Evolutionary conservation across 805 yeast species (phyloP).

Genomic region (Saturnispora saitoi): DNA sequence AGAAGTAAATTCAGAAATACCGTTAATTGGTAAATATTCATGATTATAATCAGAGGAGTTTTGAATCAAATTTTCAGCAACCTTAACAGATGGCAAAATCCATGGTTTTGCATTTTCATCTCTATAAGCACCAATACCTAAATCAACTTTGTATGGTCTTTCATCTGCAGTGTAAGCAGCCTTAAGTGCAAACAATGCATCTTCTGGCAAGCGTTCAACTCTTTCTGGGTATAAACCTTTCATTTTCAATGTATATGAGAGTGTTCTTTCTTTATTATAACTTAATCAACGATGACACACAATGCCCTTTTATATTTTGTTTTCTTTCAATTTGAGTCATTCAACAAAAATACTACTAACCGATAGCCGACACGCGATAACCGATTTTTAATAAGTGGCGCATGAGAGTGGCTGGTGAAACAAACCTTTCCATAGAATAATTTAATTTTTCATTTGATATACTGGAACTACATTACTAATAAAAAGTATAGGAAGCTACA

Average conservation of each 20-base stretch:
- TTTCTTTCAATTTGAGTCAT: no score
- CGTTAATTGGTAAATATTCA: constrained; percentile 81
- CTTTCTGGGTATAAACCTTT: constrained; percentile 26
- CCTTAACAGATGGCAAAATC: constrained; percentile 70
- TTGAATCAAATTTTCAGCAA: constrained; percentile 61
- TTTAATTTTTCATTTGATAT: no score
- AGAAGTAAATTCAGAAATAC: constrained; percentile 55
- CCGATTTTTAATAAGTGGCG: no score
- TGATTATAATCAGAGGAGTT: constrained; percentile 61
- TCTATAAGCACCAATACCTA: constrained; percentile 92
- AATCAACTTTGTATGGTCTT: constrained; percentile 64
- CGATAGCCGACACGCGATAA: background rate
- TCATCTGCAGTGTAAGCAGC: constrained; percentile 53
- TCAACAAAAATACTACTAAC: no score
- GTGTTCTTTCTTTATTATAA: no score
- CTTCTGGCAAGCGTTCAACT: constrained; percentile 66
- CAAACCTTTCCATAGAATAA: no score
- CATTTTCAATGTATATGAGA: background rate
- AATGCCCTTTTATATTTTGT: no score
- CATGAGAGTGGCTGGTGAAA: background rate
- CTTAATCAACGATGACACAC: no score
- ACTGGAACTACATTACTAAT: no score
- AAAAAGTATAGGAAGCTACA: background rate
- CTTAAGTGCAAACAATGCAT: constrained; percentile 78
- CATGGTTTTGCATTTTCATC: constrained; percentile 85